Conservation (phyloP, 352 stramenopile species). For the Pythium plurisporium region DNA sequence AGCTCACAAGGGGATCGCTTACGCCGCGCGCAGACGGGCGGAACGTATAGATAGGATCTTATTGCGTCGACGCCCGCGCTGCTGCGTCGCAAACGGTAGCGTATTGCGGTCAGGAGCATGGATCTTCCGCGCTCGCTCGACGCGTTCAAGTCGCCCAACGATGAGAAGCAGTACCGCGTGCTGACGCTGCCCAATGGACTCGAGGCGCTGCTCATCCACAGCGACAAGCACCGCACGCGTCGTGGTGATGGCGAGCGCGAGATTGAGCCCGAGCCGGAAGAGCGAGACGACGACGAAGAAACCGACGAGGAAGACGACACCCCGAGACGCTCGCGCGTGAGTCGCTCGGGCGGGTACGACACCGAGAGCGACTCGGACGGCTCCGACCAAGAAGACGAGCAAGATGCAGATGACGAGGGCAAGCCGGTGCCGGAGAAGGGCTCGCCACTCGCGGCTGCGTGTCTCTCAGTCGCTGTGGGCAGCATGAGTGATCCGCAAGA, state of each 20-base stretch:
- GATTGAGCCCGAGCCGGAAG: slow-evolving; percentile 23
- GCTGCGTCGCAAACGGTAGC: not conserved
- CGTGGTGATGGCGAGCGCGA: not conserved
- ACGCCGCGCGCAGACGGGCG: no score
- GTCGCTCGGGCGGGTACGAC: slow-evolving; percentile 22
- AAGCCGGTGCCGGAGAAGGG: not conserved
- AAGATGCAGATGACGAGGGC: slow-evolving; percentile 11
- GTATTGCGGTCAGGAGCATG: not conserved
- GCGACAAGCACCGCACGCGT: not conserved
- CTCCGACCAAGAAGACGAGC: slow-evolving; percentile 7
- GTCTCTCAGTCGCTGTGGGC: slow-evolving; percentile 34
- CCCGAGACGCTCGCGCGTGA: slow-evolving; percentile 13
- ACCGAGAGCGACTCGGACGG: slow-evolving; percentile 24
- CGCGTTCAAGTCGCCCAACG: slow-evolving; percentile 34
- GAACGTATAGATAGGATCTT: not conserved
- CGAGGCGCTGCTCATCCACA: slow-evolving; percentile 30
- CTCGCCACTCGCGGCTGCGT: slow-evolving; percentile 24
- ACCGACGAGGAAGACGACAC: slow-evolving; percentile 1
- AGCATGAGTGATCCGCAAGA: slow-evolving; percentile 31
- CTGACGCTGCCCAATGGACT: slow-evolving; percentile 52
- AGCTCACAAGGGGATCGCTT: not conserved
- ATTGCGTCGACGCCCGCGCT: not conserved
- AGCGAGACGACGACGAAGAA: slow-evolving; percentile 15
- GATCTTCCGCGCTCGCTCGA: slow-evolving; percentile 22
- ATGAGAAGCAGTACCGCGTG: slow-evolving; percentile 51